Percentiles rank a stretch among this genome's conserved stretches.
Evolutionary conservation across 768 basidiomycete species (phyloP).

Genomic region (Psilocybe cubensis): DNA sequence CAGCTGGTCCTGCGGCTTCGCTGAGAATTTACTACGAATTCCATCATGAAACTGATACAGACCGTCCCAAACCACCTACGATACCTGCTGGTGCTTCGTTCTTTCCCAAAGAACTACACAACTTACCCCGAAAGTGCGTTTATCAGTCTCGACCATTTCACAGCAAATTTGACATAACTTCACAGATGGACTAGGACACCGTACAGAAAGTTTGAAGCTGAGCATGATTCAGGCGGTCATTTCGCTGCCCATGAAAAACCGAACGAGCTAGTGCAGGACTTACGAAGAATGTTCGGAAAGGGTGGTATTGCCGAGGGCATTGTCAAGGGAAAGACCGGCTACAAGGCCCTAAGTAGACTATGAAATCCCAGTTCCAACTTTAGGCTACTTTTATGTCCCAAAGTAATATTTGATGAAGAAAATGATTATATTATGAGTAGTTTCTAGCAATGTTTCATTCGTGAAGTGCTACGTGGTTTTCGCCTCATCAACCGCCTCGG

Average conservation of each 20-base stretch:
- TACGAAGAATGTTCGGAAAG: conserved; percentile 27
- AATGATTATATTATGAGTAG: too few species aligned
- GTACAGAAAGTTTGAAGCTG: conserved; percentile 39
- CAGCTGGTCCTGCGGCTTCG: conserved; percentile 57
- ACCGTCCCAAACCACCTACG: conserved; percentile 11
- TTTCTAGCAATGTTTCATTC: too few species aligned
- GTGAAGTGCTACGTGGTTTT: too few species aligned
- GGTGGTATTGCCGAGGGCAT: conserved; percentile 26
- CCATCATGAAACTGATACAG: conserved; percentile 6
- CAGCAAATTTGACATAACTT: not conserved
- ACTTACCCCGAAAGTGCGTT: conserved; percentile 26
- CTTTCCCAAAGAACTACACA: conserved; percentile 48
- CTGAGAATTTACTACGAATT: conserved; percentile 59
- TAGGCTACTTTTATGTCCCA: too few species aligned
- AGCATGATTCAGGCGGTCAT: conserved; percentile 34
- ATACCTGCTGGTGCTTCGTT: conserved; percentile 51
- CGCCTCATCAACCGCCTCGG: too few species aligned
- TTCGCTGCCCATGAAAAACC: conserved; percentile 42
- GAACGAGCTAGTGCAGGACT: conserved; percentile 37
- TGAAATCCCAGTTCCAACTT: too few species aligned
- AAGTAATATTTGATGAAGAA: too few species aligned
- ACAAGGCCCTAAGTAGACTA: too few species aligned
- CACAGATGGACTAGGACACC: conserved; percentile 21
- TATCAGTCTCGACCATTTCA: not conserved
- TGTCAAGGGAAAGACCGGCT: conserved; percentile 28